A percentile compares a stretch with the other conserved stretches of the same genome.
Conservation (phyloP, 306 rosid genomes). For the Rosa persica region DNA sequence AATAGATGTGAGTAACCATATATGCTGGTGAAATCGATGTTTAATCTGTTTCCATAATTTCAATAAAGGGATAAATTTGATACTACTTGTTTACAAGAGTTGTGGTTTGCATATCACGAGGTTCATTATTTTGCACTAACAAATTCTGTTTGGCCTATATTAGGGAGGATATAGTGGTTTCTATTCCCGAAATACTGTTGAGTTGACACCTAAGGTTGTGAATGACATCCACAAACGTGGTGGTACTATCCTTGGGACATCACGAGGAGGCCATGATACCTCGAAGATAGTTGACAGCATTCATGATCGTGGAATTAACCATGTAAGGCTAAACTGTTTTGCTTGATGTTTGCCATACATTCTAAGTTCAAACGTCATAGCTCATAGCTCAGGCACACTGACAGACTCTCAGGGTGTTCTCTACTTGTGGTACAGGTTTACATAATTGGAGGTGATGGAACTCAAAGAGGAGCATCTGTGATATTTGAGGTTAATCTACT, state of each 20-base stretch:
- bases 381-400: neutral
- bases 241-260: constrained; percentile 54
- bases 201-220: constrained; percentile 43
- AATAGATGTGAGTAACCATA: constrained; percentile 39
- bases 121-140: neutral
- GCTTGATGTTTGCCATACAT: neutral
- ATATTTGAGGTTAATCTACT: constrained; percentile 39
- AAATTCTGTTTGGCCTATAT: neutral
- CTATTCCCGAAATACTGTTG: constrained; percentile 41
- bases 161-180: constrained; percentile 55
- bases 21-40: neutral
- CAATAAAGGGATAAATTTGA: neutral
- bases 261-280: constrained; percentile 52
- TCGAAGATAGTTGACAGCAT: constrained; percentile 54
- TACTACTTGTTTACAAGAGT: neutral
- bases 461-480: constrained; percentile 48
- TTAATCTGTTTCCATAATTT: neutral
- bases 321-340: constrained; percentile 17
- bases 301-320: constrained; percentile 54
- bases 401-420: neutral
- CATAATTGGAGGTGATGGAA: constrained; percentile 57
- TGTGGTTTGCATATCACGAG: neutral
- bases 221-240: constrained; percentile 55
- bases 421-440: constrained; percentile 36
- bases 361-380: neutral